These are phyloP conservation scores for Agaricus blazei DNA, from an alignment of 768 basidiomycete genomes.

Conservation along the genomic window DNA sequence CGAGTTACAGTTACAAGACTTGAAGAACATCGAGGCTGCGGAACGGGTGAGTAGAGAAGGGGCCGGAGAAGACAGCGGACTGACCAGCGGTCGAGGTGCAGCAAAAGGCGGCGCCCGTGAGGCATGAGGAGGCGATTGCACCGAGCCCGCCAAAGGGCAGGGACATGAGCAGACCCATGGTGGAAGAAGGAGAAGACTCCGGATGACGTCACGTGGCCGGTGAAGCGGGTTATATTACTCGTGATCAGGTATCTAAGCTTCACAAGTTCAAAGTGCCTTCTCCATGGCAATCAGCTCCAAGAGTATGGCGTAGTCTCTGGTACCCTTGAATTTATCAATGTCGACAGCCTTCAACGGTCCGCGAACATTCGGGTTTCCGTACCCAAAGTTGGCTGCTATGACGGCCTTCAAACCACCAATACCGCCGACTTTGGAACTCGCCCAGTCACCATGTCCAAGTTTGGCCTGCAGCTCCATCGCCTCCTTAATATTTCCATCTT, in stretches of 20 bases:
- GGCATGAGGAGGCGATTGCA: constrained; percentile 75
- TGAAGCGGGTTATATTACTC: not conserved
- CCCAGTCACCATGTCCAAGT: constrained; percentile 66
- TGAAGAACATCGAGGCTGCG: constrained; percentile 92
- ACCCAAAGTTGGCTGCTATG: constrained; percentile 58
- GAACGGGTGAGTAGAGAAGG: constrained; percentile 6
- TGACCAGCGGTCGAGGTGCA: constrained; percentile 81
- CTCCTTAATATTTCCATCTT: constrained; percentile 49
- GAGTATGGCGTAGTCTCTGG: constrained; percentile 35
- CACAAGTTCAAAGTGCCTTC: constrained; percentile 26
- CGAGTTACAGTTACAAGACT: constrained; percentile 98
- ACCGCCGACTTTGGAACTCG: constrained; percentile 55
- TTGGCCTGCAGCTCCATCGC: constrained; percentile 58
- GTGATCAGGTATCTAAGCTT: not conserved
- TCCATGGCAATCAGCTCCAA: constrained; percentile 43
- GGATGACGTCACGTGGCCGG: constrained; percentile 3
- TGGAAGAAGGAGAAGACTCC: constrained; percentile 4
- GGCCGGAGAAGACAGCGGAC: constrained; percentile 15
- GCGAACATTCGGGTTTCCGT: constrained; percentile 47
- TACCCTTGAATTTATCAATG: constrained; percentile 27
- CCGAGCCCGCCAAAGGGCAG: constrained; percentile 65
- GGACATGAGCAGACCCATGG: constrained; percentile 73
- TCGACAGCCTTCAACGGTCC: constrained; percentile 43
- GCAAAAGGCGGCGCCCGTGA: constrained; percentile 80
- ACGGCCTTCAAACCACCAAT: constrained; percentile 65